Evolutionary conservation across 1,139 yeast species (phyloP), one percentile per base, ranked within the genome.

Genomic region (Pichia terricola): DNA sequence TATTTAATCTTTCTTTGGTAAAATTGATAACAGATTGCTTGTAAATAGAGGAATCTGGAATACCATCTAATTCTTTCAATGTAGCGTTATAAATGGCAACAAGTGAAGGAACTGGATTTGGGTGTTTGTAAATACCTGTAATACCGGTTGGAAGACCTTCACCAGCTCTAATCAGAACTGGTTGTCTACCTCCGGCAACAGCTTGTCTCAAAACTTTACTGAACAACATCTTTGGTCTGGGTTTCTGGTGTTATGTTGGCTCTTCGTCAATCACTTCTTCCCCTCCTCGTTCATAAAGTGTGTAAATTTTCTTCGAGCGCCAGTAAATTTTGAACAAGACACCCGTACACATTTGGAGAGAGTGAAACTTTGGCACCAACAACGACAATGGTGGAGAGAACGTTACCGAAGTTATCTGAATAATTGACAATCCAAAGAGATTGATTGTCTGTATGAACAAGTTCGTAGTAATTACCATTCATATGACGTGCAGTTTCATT

Each of bases 31-130:
- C 83, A 2, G 94, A 75, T 59, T 81, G 84, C 62, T 82, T 75
- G 67, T 86, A 86, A 33, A 87, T 77, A 30, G 89, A 77, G 34
- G 77, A 74, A 45, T 73, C 64, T 33, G 95, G 95, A 62, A 79
- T 80, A 55, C 77, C 74, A 32, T 67, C 67, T 55, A 86, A 69
- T 40, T 76, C 70, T 38, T 67, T 64, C 55, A 86, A 68, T 3
- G 95, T 86, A 47, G 81, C 77, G 53, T 75, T 75, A 67, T 86
- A 86, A 40, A 85, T 69, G 43, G 83, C 74, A 47, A 79, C 67
- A 56, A 86, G 71, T 3, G 89, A 85, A 3, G 94, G 91, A 62
- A 87, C 77, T 46, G 95, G 95, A 61, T 81, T 75, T 45, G 95
- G 94, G 61, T 85, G 94, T 59, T 81, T 83, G 60, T 69, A 72